Base-by-base conservation (phyloP, 1,284 basidiomycete genomes). In the Meira miltonrushii region DNA sequence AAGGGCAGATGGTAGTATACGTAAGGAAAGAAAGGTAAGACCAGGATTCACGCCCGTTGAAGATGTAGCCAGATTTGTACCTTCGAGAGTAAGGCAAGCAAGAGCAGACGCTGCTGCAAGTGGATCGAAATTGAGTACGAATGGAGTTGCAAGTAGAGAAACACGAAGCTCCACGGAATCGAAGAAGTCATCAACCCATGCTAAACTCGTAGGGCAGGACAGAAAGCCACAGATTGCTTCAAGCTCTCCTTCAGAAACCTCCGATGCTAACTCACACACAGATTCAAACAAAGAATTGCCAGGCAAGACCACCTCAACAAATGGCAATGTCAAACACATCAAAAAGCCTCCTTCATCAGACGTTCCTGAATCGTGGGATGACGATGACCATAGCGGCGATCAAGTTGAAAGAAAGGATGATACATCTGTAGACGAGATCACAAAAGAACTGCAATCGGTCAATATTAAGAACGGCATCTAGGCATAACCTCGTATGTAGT, bases 31-130 rank as follows among this genome's bases (percentile, higher is more conserved):
- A 63, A 93, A 88, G 81, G 87, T 97, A 66, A 84, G 92, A 38
- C 92, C 92, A 0, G 93, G 93, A 1, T 97, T 87, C 79, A 94
- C 91, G 1, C 93, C 93, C 0, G 89, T 91, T 77, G 93, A 97
- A 79, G 93, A 97, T 80, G 84, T 95, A 12, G 83, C 84, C 38
- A 85, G 86, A 41, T 97, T 93, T 79, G 85, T 90, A 49, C 65
- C 65, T 17, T 53, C 50, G 6, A 39, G 50, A 38, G 50, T 53
- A 4, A 15, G 17, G 5, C n/a, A 23, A 23, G 46, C 46, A 21
- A 23, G 25, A 25, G 46, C n/a, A 48, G 46, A 48, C 4, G 46
- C 46, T 6, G 23, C 28, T 33, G 28, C 28, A 33, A 8, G 28
- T 33, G 28, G 3, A 33, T 33, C 28, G 28, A 33, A 33, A 33